phyloP scores from a whole-genome alignment of 441 rosid genomes.

The Mallotus repandus region DNA sequence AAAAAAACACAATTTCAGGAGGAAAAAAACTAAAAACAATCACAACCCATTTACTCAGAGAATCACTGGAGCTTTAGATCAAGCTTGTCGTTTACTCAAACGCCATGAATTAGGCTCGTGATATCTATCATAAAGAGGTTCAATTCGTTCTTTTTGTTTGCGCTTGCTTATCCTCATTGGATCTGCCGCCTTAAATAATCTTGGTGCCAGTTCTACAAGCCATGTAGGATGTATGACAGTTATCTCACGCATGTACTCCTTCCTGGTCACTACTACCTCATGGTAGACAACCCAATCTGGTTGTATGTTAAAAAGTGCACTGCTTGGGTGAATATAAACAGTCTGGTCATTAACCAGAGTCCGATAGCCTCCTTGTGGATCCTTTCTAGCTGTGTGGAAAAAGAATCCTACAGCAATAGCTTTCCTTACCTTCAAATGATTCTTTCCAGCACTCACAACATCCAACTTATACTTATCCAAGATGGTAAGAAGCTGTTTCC shows the following conservation, averaged over 20 bases:
- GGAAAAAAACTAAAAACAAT: neutral
- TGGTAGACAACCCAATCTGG: conserved; percentile 94
- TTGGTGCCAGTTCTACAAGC: conserved; percentile 42
- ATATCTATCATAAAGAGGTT: conserved; percentile 41
- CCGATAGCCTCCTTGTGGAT: conserved; percentile 89
- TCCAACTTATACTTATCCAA: conserved; percentile 78
- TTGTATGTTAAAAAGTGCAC: conserved; percentile 85
- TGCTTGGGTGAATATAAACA: conserved; percentile 87
- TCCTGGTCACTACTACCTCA: conserved; percentile 81
- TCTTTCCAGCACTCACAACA: conserved; percentile 76
- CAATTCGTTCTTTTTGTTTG: conserved; percentile 37
- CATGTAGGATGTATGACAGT: conserved; percentile 41
- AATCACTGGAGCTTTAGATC: neutral
- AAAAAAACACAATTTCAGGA: neutral
- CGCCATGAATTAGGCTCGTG: conserved; percentile 39
- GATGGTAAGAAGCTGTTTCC: conserved; percentile 79
- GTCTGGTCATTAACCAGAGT: conserved; percentile 82
- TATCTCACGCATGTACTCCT: conserved; percentile 42
- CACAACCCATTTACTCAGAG: neutral
- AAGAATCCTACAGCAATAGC: conserved; percentile 94
- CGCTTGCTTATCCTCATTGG: conserved; percentile 41
- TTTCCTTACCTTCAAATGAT: conserved; percentile 73
- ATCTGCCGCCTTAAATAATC: conserved; percentile 41
- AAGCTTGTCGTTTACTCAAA: conserved; percentile 38
- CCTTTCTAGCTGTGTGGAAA: conserved; percentile 77